Evolutionary conservation across 1,284 basidiomycete genomes (phyloP).

Genomic region (Sanghuangporus sanghuang): DNA sequence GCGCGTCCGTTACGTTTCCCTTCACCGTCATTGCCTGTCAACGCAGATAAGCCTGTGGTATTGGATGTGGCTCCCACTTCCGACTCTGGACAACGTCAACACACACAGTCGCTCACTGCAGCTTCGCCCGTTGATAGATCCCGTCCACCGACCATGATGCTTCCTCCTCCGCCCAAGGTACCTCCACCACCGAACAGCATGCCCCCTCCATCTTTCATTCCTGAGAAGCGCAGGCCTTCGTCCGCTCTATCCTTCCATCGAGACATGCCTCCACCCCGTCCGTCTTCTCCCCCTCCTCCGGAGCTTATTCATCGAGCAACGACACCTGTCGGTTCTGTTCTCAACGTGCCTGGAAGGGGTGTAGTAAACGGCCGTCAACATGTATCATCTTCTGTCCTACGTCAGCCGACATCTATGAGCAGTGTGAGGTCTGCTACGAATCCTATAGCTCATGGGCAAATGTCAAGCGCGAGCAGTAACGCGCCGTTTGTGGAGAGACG

Average conservation of each 20-base stretch:
- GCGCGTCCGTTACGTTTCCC: constrained; percentile 27
- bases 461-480: constrained; percentile 35
- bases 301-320: constrained; percentile 85
- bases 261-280: constrained; percentile 69
- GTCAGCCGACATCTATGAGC: constrained; percentile 72
- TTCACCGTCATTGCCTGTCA: constrained; percentile 31
- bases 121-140: constrained; percentile 66
- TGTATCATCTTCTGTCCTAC: constrained; percentile 59
- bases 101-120: constrained; percentile 35
- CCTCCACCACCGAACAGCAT: constrained; percentile 73
- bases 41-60: constrained; percentile 42
- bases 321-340: constrained; percentile 67
- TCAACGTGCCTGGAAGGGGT: constrained; percentile 50
- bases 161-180: constrained; percentile 78
- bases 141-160: constrained; percentile 77
- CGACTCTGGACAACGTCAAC: constrained; percentile 43
- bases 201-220: constrained; percentile 71
- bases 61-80: constrained; percentile 37
- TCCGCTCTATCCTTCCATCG: constrained; percentile 41
- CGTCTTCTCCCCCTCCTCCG: constrained; percentile 83
- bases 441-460: constrained; percentile 44
- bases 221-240: constrained; percentile 56
- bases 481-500: constrained; percentile 40
- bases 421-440: constrained; percentile 74
- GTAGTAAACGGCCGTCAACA: constrained; percentile 46